A percentile compares a stretch with the other conserved stretches of the same genome.
phyloP scores from a whole-genome alignment of 1,139 yeast species.

The Groenewaldozyma auringiensis region DNA sequence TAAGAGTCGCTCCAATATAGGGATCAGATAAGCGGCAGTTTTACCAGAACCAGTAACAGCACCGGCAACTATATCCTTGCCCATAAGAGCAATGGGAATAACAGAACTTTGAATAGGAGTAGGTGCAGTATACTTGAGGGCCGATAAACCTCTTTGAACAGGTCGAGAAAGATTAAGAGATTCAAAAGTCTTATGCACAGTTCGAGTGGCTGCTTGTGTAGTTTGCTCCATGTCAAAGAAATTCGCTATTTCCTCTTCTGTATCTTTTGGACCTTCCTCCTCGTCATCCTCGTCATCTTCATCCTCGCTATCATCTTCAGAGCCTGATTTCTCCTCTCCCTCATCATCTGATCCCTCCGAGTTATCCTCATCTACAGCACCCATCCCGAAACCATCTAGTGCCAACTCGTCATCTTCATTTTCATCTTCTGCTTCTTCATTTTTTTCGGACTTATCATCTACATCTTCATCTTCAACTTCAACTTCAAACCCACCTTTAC shows the following conservation, averaged over 20 bases:
- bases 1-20: constrained; percentile 83
- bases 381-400: constrained; percentile 71
- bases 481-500: constrained; percentile 39
- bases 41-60: constrained; percentile 99
- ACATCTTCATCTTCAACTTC: too few species aligned
- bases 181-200: constrained; percentile 59
- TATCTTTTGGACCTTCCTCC: constrained; percentile 23
- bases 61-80: constrained; percentile 97
- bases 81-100: constrained; percentile 85
- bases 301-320: constrained; percentile 34
- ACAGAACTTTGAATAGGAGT: constrained; percentile 92
- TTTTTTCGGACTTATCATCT: constrained; percentile 32
- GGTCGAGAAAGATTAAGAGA: constrained; percentile 83
- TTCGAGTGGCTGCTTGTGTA: constrained; percentile 31
- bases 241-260: constrained; percentile 28
- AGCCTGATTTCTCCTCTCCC: constrained; percentile 26
- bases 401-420: constrained; percentile 42
- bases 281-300: constrained; percentile 21
- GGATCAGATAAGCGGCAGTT: constrained; percentile 96
- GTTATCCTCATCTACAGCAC: constrained; percentile 34
- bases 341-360: constrained; percentile 44
- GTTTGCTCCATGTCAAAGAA: constrained; percentile 30
- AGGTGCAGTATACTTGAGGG: constrained; percentile 75
- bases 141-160: constrained; percentile 69
- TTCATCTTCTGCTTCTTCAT: constrained; percentile 25